phyloP scores from a whole-genome alignment of 1,284 basidiomycete genomes.

The Bjerkandera adusta region DNA sequence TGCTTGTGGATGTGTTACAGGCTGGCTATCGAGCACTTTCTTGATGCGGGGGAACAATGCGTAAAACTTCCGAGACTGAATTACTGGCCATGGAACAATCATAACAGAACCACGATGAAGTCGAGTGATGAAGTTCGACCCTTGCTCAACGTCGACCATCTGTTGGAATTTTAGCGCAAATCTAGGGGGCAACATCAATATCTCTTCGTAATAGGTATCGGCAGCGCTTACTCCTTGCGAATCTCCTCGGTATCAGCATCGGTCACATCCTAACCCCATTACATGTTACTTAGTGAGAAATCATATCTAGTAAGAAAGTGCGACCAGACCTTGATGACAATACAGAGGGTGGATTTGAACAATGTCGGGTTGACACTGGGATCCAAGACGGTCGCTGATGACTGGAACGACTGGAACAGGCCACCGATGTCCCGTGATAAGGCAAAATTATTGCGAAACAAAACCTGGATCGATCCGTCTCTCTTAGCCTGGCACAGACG shows the following conservation, averaged over 20 bases:
- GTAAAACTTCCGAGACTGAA: conserved; percentile 59
- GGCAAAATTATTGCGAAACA: conserved; percentile 66
- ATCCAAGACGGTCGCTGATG: conserved; percentile 55
- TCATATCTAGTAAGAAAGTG: neutral
- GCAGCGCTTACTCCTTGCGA: conserved; percentile 46
- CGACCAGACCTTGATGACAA: conserved; percentile 59
- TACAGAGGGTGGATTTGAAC: conserved; percentile 56
- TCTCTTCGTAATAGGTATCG: neutral
- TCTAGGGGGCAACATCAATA: conserved; percentile 27
- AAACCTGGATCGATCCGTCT: conserved; percentile 36
- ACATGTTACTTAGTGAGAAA: neutral
- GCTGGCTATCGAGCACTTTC: conserved; percentile 43
- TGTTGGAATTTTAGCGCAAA: conserved; percentile 52
- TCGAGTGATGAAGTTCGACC: conserved; percentile 57
- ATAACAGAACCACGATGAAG: conserved; percentile 50
- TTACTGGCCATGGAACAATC: conserved; percentile 66
- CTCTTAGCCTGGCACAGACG: neutral
- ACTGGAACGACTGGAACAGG: conserved; percentile 64
- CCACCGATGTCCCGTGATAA: conserved; percentile 55
- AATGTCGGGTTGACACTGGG: conserved; percentile 54
- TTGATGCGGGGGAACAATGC: conserved; percentile 46
- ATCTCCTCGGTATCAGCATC: conserved; percentile 56
- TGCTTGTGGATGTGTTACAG: conserved; percentile 45
- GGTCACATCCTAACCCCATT: conserved; percentile 66
- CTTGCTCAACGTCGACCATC: conserved; percentile 59